Evolutionary conservation across 75 land plant genomes (phyloP), one percentile per base, ranked within the genome.

Genomic region (Adiantum capillusveneris): DNA sequence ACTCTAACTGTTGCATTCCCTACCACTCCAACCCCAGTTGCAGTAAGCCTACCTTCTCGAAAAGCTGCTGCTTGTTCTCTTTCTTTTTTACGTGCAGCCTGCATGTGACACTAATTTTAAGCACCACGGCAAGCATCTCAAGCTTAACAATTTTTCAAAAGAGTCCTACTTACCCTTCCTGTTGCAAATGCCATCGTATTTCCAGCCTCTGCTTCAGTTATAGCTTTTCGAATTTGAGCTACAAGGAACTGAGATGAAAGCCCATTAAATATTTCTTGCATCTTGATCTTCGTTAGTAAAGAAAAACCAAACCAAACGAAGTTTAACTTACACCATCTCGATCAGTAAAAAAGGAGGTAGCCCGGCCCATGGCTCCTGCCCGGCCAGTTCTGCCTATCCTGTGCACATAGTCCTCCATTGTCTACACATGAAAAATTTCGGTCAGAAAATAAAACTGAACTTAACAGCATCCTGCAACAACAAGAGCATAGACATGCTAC

Each of bases 331-430:
- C 84, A 67, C 64, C 70, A 64, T 84, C 88, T 44, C 85, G 78
- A 42, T 85, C 89, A n/a, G 83, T 85, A 39, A 72, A 85, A 51
- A 85, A 82, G 0, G 89, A 82, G 31, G 89, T 85, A 36, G 89
- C 85, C 57, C 73, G 75, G 22, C 89, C 89, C 17, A 65, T 70
- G 56, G 86, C 70, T 22, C 89, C 89, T 25, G 86, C 89, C 56
- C 89, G 86, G 17, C 89, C 89, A 31, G 89, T 85, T 67, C 89
- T 73, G 53, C 89, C 89, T 79, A 85, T 85, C 9, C 89, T 73
- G 49, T 85, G 89, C 30, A 85, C 89, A 69, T 85, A 85, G 62
- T 85, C 89, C 53, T 85, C 86, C 86, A 85, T 77, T 0, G 76
- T 69, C 81, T 81, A 43, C 28, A 36, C 31, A 29, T 26, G 9